Evolutionary conservation across 345 rosid species (phyloP).

Genomic region (Firmiana major): DNA sequence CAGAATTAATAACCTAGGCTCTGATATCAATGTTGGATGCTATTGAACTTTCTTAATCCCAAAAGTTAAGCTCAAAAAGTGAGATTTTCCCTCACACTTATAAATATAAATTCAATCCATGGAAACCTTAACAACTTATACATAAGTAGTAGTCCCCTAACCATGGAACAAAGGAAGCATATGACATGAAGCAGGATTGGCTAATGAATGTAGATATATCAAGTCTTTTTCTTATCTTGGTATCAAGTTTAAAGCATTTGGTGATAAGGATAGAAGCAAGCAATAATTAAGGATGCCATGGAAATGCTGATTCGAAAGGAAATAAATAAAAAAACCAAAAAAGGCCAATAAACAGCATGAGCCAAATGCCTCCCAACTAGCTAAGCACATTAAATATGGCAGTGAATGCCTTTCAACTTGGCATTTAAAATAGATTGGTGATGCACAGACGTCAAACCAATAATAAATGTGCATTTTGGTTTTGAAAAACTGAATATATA

Average conservation of each 20-base stretch:
- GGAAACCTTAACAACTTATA: no score
- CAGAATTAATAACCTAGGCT: no score
- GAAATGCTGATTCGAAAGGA: constrained; percentile 21
- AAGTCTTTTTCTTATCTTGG: constrained; percentile 21
- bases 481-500: neutral
- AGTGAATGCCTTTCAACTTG: neutral
- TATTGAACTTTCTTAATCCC: no score
- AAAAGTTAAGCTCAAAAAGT: no score
- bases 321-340: neutral
- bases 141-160: neutral
- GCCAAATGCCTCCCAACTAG: constrained; percentile 9
- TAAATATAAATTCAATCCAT: no score
- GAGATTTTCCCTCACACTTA: no score
- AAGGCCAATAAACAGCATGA: neutral
- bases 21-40: no score
- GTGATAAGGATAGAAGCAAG: constrained; percentile 17
- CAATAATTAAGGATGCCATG: constrained; percentile 10
- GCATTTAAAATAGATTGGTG: neutral
- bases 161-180: neutral
- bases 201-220: neutral
- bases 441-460: neutral
- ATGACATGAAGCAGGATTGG: neutral
- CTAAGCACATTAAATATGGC: neutral
- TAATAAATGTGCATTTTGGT: neutral
- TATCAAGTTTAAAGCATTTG: constrained; percentile 21